Conservation (phyloP, 2,329 filamentous ascomycete genomes). For the Myriosclerotinia scirpicola region DNA sequence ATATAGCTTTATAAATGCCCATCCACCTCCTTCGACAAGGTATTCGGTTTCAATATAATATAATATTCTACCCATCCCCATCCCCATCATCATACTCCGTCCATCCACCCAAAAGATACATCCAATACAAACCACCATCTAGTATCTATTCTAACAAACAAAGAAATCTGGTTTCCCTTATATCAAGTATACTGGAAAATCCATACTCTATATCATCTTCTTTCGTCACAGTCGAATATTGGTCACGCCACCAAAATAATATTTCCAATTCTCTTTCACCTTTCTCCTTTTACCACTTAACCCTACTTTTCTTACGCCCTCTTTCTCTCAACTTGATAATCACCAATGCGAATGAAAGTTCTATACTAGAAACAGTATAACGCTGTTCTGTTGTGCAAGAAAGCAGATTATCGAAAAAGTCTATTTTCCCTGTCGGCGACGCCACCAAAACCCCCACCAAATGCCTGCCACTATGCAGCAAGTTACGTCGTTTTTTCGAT, state of each 20-base stretch:
- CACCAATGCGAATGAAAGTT: conserved; percentile 6
- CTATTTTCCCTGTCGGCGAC: conserved; percentile 2
- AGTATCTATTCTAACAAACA: too few species aligned
- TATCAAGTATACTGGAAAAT: too few species aligned
- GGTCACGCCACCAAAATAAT: neutral
- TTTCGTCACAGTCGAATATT: too few species aligned
- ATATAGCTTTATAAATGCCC: too few species aligned
- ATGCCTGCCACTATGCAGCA: conserved; percentile 24
- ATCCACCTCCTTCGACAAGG: too few species aligned
- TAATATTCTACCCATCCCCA: too few species aligned
- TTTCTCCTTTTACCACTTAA: neutral
- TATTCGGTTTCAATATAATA: too few species aligned
- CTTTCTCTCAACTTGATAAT: neutral
- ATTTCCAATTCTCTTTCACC: neutral
- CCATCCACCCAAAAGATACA: too few species aligned
- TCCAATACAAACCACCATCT: too few species aligned
- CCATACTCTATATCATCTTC: neutral
- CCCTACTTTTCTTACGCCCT: neutral
- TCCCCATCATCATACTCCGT: too few species aligned
- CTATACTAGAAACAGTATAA: neutral
- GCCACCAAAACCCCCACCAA: conserved; percentile 12
- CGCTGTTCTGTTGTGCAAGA: too few species aligned
- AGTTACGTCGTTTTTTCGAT: conserved; percentile 22
- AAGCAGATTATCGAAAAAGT: neutral
- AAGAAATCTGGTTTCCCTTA: too few species aligned